phyloP scores from a whole-genome alignment of 441 rosid species.

The Pelargonium cotyledonis region DNA sequence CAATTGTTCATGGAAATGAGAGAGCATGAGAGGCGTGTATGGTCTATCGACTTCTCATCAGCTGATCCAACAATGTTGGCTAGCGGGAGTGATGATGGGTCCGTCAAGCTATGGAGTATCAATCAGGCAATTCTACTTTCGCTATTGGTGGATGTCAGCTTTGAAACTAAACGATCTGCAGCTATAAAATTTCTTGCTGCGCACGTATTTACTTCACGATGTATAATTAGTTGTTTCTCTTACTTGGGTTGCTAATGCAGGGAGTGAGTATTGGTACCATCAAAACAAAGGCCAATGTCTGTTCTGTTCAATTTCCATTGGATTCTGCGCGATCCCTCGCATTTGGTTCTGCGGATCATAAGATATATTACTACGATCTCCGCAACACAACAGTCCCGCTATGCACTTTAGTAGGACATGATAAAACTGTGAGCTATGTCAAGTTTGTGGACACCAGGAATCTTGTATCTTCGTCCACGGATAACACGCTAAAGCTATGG shows the following conservation, averaged over 20 bases:
- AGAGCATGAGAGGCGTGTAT: slow-evolving; percentile 86
- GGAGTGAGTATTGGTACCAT: slow-evolving; percentile 80
- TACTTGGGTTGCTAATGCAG: slow-evolving; percentile 24
- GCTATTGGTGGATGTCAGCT: slow-evolving; percentile 79
- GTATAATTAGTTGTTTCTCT: slow-evolving; percentile 41
- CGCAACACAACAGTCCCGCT: slow-evolving; percentile 75
- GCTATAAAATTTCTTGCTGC: slow-evolving; percentile 35
- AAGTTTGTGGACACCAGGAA: slow-evolving; percentile 68
- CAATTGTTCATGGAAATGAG: slow-evolving; percentile 62
- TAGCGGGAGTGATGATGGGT: slow-evolving; percentile 93
- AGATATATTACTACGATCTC: slow-evolving; percentile 88
- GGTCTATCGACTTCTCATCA: slow-evolving; percentile 85
- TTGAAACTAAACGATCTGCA: slow-evolving; percentile 62
- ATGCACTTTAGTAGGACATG: slow-evolving; percentile 74
- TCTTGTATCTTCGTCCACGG: slow-evolving; percentile 88
- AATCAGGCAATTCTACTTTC: slow-evolving; percentile 95
- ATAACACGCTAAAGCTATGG: slow-evolving; percentile 95
- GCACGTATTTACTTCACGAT: slow-evolving; percentile 28
- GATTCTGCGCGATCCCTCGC: slow-evolving; percentile 76
- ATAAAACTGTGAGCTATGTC: slow-evolving; percentile 89
- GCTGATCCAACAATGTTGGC: slow-evolving; percentile 84
- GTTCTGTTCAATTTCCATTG: slow-evolving; percentile 84
- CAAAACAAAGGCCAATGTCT: slow-evolving; percentile 86
- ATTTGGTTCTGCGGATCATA: slow-evolving; percentile 96
- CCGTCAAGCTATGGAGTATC: slow-evolving; percentile 96